Evolutionary conservation across 2,329 filamentous ascomycete species (phyloP), one percentile per base, ranked within the genome.

Genomic region (Pseudopithomyces maydicus): DNA sequence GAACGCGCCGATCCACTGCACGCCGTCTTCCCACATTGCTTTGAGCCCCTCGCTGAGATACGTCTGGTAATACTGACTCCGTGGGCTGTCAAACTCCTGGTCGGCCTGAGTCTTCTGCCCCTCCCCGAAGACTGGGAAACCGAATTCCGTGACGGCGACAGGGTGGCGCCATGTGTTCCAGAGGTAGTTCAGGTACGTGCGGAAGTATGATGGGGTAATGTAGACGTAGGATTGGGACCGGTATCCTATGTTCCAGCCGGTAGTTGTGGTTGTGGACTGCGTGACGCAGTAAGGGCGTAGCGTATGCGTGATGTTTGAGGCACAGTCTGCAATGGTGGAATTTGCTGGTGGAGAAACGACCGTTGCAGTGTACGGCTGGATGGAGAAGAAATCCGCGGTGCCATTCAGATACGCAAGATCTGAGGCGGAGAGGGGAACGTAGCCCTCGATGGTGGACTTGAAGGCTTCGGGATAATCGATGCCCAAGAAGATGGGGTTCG

Each of bases 171-270:
- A 88, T 0, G 82, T 86, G 69, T 86, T 86, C 77, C 81, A 85
- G 2, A 88, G 72, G 64, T 87, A 88, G 61, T 77, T 81, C 4
- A 86, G 75, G 59, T 84, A 82, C 52, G 77, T 78, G 51, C 83
- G 79, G n/a, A 88, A 78, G 61, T 85, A 87, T 2, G 77, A 79
- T 0, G 85, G 85, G 0, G 85, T 83, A 33, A 83, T 81, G 70
- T 87, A 86, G n/a, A 84, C 80, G 64, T 86, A 85, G 2, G 78
- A 78, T 33, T 84, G 74, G 2, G 82, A 85, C 12, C 79, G 76
- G 58, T 86, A 85, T 19, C 85, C 85, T 47, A 87, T 83, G 61
- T 83, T 76, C 85, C 85, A 88, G 2, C 84, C 84, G 29, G 80
- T 80, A 1, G 75, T 69, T 38, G 82, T 82, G 1, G 69, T 61